Evolutionary conservation across 345 rosid genomes (phyloP).

Genomic region (Ricinus communis): DNA sequence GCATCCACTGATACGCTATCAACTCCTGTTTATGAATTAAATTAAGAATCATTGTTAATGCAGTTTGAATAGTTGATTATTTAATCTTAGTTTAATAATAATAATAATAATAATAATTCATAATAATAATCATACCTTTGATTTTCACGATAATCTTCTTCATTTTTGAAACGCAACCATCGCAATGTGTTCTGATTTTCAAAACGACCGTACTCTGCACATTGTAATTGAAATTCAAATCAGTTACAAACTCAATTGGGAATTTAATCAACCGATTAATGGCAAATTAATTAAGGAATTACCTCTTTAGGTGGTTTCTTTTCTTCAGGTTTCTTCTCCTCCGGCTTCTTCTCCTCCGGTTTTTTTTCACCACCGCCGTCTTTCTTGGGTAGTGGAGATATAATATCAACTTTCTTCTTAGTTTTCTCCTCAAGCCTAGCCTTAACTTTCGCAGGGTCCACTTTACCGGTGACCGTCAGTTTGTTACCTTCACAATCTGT

Average conservation of each 20-base stretch:
- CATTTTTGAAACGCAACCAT: slow-evolving; percentile 43
- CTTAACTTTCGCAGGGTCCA: slow-evolving; percentile 36
- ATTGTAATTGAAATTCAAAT: not conserved
- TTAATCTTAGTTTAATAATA: no score
- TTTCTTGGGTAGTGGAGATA: slow-evolving; percentile 36
- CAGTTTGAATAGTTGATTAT: no score
- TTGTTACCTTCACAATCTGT: slow-evolving; percentile 34
- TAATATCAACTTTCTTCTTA: slow-evolving; percentile 32
- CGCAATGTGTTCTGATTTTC: slow-evolving; percentile 42
- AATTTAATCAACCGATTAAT: not conserved
- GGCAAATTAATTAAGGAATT: not conserved
- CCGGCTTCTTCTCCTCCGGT: slow-evolving; percentile 26
- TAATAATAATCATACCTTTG: no score
- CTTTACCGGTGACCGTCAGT: slow-evolving; percentile 45
- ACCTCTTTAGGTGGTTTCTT: slow-evolving; percentile 38
- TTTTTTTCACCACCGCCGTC: slow-evolving; percentile 34
- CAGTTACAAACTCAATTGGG: not conserved
- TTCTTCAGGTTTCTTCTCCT: slow-evolving; percentile 27
- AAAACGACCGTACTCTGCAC: slow-evolving; percentile 44
- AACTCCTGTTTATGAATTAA: slow-evolving; percentile 88
- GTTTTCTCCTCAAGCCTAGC: slow-evolving; percentile 35
- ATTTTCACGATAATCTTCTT: slow-evolving; percentile 28
- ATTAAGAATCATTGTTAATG: no score
- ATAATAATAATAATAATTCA: no score
- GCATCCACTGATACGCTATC: slow-evolving; percentile 49